Evolutionary conservation across 306 rosid genomes (phyloP).

Genomic region (Amphicarpaea edgeworthii): DNA sequence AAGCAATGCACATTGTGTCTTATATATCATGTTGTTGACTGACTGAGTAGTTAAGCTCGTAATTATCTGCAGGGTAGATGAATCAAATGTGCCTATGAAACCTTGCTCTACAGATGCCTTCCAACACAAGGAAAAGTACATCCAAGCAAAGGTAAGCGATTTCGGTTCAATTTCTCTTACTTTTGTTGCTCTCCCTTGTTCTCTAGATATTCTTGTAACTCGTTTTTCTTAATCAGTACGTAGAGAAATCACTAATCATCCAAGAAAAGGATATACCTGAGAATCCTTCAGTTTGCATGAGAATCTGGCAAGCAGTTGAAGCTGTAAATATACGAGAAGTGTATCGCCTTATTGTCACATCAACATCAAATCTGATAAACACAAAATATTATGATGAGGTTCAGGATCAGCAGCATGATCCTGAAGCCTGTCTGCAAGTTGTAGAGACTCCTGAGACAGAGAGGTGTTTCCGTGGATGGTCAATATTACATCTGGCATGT

Average conservation of each 20-base stretch:
- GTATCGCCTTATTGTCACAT: constrained; percentile 72
- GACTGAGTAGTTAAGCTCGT: constrained; percentile 19
- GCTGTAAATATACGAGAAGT: constrained; percentile 69
- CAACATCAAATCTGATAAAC: constrained; percentile 61
- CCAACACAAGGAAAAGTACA: constrained; percentile 78
- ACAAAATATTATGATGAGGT: constrained; percentile 67
- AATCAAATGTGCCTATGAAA: constrained; percentile 60
- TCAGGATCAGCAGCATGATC: constrained; percentile 60
- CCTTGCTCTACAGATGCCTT: constrained; percentile 70
- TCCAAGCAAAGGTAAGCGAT: constrained; percentile 84
- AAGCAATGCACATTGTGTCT: constrained; percentile 6
- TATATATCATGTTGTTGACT: constrained; percentile 15
- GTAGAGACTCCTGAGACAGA: constrained; percentile 56
- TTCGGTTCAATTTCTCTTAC: constrained; percentile 18
- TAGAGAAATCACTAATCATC: constrained; percentile 75
- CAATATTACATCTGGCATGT: constrained; percentile 90
- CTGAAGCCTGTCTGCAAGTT: constrained; percentile 60
- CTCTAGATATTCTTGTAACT: constrained; percentile 35
- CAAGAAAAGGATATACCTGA: constrained; percentile 57
- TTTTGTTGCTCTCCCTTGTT: neutral
- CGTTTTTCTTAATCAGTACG: constrained; percentile 62
- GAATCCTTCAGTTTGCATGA: constrained; percentile 54
- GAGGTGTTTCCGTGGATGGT: constrained; percentile 79
- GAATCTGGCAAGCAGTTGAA: constrained; percentile 84
- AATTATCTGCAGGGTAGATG: constrained; percentile 61